Evolutionary conservation across 495 filamentous ascomycete species (phyloP).

Genomic region (Trichoderma asperelloides): DNA sequence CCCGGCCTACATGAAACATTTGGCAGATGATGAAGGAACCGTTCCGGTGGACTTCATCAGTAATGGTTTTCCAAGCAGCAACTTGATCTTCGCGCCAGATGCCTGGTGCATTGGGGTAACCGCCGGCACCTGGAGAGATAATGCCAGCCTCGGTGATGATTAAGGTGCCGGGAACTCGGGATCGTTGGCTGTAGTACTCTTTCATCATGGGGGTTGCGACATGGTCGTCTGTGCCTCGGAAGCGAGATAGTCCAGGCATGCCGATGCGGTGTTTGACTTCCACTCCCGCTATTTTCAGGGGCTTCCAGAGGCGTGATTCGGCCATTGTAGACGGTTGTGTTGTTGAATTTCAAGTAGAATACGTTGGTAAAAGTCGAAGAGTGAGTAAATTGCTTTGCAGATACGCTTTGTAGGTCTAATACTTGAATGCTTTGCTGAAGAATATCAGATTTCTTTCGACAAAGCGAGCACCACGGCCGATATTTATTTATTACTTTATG

Average conservation of each 20-base stretch:
- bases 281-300: not conserved
- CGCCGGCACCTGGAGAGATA: conserved; percentile 45
- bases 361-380: not conserved
- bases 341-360: not conserved
- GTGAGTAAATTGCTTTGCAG: not conserved
- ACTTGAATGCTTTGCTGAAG: not conserved
- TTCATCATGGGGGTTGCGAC: not conserved
- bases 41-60: conserved; percentile 58
- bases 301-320: not conserved
- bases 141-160: conserved; percentile 59
- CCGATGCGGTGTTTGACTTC: conserved; percentile 4
- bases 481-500: too few species aligned
- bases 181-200: conserved; percentile 53
- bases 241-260: not conserved
- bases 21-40: conserved; percentile 57
- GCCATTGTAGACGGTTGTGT: not conserved
- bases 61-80: conserved; percentile 51
- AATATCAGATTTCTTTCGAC: not conserved
- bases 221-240: conserved; percentile 2
- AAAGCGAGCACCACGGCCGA: not conserved
- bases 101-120: conserved; percentile 50
- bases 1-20: conserved; percentile 59
- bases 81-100: conserved; percentile 56
- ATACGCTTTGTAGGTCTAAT: not conserved
- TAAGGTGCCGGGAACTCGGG: conserved; percentile 47